Percentiles rank a stretch among this genome's conserved stretches.
These are phyloP conservation scores for Rhizophora apiculata DNA, from an alignment of 345 rosid genomes.

Conservation along the genomic window DNA sequence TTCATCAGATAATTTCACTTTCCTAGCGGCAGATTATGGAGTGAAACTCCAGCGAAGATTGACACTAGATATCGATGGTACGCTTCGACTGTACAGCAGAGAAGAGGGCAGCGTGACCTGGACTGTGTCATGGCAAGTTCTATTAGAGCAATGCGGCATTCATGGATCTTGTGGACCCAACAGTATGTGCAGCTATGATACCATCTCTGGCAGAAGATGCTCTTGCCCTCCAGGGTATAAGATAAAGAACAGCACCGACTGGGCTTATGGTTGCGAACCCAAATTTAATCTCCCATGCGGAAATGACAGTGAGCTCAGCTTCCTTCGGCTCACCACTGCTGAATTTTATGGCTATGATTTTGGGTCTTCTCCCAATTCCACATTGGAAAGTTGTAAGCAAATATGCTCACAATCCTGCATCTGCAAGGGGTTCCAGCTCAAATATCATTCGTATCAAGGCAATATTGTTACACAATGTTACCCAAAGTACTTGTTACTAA, in stretches of 20 bases:
- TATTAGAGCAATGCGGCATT: no score
- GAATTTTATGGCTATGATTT: slow-evolving; percentile 11
- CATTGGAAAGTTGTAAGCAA: neutral
- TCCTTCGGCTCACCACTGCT: slow-evolving; percentile 9
- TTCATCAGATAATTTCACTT: slow-evolving; percentile 23
- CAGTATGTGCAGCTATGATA: slow-evolving; percentile 26
- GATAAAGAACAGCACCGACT: slow-evolving; percentile 15
- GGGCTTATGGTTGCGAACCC: slow-evolving; percentile 36
- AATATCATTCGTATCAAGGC: neutral
- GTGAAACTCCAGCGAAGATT: slow-evolving; percentile 17
- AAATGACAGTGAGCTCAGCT: neutral
- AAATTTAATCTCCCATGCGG: slow-evolving; percentile 19
- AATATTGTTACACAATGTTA: neutral
- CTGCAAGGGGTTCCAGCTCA: slow-evolving; percentile 2
- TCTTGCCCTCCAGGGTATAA: slow-evolving; percentile 31
- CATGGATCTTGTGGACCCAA: slow-evolving; percentile 39
- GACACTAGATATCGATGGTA: slow-evolving; percentile 39
- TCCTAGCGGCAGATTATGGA: slow-evolving; percentile 28
- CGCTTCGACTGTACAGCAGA: slow-evolving; percentile 32
- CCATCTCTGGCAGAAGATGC: slow-evolving; percentile 23
- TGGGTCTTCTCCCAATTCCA: neutral
- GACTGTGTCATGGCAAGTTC: slow-evolving; percentile 34
- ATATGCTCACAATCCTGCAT: neutral
- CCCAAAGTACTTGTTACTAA: neutral
- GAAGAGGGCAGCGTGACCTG: slow-evolving; percentile 1